These are phyloP conservation scores for Pythium biforme DNA, from an alignment of 352 stramenopile genomes.

Conservation along the genomic window DNA sequence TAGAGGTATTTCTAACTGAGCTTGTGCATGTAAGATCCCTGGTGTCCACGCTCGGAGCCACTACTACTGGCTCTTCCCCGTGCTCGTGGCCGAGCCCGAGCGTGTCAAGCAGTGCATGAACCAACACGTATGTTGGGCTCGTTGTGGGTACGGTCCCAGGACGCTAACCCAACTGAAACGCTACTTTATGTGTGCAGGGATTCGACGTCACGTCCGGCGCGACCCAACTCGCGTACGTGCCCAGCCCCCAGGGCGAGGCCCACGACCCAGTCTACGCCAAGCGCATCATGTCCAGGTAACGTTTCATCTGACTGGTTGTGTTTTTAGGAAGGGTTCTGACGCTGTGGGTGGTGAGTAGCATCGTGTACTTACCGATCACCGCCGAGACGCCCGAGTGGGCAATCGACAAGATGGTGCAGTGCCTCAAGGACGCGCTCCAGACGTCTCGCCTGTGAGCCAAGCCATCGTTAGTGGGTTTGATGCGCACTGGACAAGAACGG, in stretches of 20 bases:
- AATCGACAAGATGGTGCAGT: constrained; percentile 73
- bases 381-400: constrained; percentile 76
- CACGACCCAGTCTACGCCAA: constrained; percentile 67
- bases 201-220: constrained; percentile 81
- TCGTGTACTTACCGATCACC: constrained; percentile 79
- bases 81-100: constrained; percentile 57
- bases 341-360: constrained; percentile 26
- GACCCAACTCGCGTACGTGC: constrained; percentile 69
- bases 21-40: constrained; percentile 71
- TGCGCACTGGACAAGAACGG: too few species aligned
- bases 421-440: constrained; percentile 50
- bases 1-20: neutral
- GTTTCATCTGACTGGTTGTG: neutral
- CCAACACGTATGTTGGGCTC: constrained; percentile 38
- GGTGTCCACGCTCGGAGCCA: constrained; percentile 55
- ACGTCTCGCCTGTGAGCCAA: constrained; percentile 26
- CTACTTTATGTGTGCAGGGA: too few species aligned
- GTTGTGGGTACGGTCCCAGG: neutral
- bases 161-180: neutral
- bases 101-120: constrained; percentile 72
- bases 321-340: neutral
- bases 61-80: constrained; percentile 84
- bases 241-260: constrained; percentile 46
- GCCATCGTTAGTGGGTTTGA: neutral
- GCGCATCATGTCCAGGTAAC: constrained; percentile 73